Percentiles rank a stretch among this genome's conserved stretches.
phyloP scores from a whole-genome alignment of 2,329 filamentous ascomycete species.

The Talaromyces sp. region DNA sequence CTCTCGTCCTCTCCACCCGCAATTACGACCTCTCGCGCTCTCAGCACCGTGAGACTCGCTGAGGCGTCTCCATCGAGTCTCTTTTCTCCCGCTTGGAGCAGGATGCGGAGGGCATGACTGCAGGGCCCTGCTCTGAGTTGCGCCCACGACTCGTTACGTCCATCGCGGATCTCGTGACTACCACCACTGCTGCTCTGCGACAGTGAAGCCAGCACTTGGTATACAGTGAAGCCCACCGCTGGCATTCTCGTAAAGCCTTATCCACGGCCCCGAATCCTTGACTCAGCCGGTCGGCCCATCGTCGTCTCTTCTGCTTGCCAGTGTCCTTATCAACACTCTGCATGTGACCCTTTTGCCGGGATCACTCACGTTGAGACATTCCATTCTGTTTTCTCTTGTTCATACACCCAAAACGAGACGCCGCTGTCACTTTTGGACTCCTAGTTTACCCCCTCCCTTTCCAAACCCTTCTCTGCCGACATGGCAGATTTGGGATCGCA shows the following conservation, averaged over 20 bases:
- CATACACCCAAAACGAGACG: not conserved
- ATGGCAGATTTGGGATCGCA: constrained; percentile 63
- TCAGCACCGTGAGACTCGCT: constrained; percentile 4
- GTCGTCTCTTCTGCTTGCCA: constrained; percentile 7
- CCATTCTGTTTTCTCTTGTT: not conserved
- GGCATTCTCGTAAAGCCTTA: not conserved
- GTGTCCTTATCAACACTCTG: constrained; percentile 6
- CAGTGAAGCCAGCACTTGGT: not conserved
- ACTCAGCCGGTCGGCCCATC: not conserved
- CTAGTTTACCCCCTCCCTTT: not conserved
- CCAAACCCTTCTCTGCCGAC: not conserved
- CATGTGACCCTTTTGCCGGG: constrained; percentile 3
- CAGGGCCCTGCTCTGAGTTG: constrained; percentile 34
- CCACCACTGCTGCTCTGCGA: not conserved
- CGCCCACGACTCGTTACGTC: constrained; percentile 37
- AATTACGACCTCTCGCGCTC: constrained; percentile 9
- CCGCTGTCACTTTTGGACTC: not conserved
- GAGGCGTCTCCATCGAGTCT: constrained; percentile 11
- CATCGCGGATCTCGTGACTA: constrained; percentile 7
- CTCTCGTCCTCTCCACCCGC: constrained; percentile 5
- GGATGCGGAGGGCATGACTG: constrained; percentile 36
- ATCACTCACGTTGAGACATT: not conserved
- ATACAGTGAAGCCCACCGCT: not conserved
- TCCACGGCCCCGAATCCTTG: not conserved
- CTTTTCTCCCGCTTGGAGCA: constrained; percentile 14